These are phyloP conservation scores for Chalciporus chontae DNA, from an alignment of 768 basidiomycete species.

Conservation along the genomic window DNA sequence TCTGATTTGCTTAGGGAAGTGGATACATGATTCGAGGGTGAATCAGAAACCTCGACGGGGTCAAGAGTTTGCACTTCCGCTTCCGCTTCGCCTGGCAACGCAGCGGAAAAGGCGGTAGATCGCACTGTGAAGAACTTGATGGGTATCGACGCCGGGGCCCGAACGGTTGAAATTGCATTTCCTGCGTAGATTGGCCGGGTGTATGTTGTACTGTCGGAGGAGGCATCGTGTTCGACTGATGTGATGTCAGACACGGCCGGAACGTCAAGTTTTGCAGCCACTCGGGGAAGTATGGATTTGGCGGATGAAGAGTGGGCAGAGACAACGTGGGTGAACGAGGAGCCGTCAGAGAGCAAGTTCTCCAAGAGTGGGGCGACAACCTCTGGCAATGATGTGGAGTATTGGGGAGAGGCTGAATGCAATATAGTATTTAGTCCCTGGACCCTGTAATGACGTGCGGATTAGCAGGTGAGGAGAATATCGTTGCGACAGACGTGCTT, in stretches of 20 bases:
- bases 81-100: conserved; percentile 43
- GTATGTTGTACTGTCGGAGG: conserved; percentile 77
- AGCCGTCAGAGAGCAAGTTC: conserved; percentile 58
- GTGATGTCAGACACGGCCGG: conserved; percentile 92
- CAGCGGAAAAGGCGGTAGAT: conserved; percentile 82
- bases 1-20: conserved; percentile 85
- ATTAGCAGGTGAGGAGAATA: conserved; percentile 8
- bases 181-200: conserved; percentile 96
- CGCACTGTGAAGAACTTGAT: conserved; percentile 96
- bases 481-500: conserved; percentile 47
- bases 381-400: conserved; percentile 70
- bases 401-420: conserved; percentile 67
- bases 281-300: conserved; percentile 89
- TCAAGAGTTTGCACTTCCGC: conserved; percentile 62
- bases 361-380: conserved; percentile 79
- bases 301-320: conserved; percentile 89
- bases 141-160: conserved; percentile 68
- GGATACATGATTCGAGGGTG: conserved; percentile 56
- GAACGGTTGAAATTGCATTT: conserved; percentile 92
- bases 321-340: conserved; percentile 84
- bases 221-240: conserved; percentile 67
- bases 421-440: conserved; percentile 66
- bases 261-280: conserved; percentile 84
- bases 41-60: conserved; percentile 55
- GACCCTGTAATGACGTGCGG: conserved; percentile 40